These are phyloP conservation scores for Lophiostoma macrostomum DNA, from an alignment of 495 filamentous ascomycete species.

Conservation along the genomic window DNA sequence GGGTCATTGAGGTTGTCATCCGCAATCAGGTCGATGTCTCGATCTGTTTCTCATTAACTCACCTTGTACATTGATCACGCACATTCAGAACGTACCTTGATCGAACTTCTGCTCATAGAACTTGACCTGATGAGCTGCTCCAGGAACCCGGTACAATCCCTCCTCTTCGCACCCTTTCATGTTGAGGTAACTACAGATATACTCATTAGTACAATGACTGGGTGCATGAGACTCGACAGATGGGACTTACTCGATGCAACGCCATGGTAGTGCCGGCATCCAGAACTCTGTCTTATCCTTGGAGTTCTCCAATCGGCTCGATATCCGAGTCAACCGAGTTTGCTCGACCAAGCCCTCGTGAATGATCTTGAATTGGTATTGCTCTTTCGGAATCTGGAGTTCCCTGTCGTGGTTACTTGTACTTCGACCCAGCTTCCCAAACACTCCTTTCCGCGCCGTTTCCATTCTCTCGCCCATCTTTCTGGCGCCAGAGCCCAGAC, in stretches of 20 bases:
- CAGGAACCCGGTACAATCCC: slow-evolving; percentile 83
- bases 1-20: slow-evolving; percentile 84
- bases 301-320: slow-evolving; percentile 75
- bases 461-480: slow-evolving; percentile 69
- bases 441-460: slow-evolving; percentile 72
- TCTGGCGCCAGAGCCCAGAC: slow-evolving; percentile 55
- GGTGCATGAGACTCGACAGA: not conserved
- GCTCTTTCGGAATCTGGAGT: slow-evolving; percentile 61
- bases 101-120: slow-evolving; percentile 87
- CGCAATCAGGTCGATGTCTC: slow-evolving; percentile 81
- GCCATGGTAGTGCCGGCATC: slow-evolving; percentile 91
- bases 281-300: slow-evolving; percentile 93
- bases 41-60: slow-evolving; percentile 48
- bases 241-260: slow-evolving; percentile 71
- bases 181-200: slow-evolving; percentile 68
- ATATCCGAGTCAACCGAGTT: slow-evolving; percentile 80
- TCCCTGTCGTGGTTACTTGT: slow-evolving; percentile 69
- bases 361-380: slow-evolving; percentile 74
- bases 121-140: slow-evolving; percentile 77
- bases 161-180: slow-evolving; percentile 87
- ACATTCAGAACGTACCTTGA: too few relatives aligned
- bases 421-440: slow-evolving; percentile 70
- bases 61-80: not conserved
- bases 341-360: slow-evolving; percentile 79
- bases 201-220: too few relatives aligned